phyloP scores from a whole-genome alignment of 1,139 yeast species.

The Kurtzmaniella quercitrusa region DNA sequence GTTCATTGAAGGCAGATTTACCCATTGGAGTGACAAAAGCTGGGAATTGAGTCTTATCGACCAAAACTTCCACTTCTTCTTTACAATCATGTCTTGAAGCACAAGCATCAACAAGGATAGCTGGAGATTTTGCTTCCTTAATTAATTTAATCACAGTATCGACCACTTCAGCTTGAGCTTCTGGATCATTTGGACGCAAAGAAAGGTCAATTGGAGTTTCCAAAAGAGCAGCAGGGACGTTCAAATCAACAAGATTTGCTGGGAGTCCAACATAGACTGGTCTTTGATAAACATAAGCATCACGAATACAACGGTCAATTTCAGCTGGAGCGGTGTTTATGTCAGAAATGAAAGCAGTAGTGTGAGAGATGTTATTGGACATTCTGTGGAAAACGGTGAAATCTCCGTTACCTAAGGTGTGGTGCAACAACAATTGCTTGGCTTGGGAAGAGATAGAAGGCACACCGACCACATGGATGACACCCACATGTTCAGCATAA shows the following conservation, averaged over 20 bases:
- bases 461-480: conserved; percentile 53
- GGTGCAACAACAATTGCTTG: conserved; percentile 48
- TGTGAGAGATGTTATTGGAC: conserved; percentile 34
- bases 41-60: conserved; percentile 72
- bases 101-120: conserved; percentile 83
- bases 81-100: conserved; percentile 72
- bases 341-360: conserved; percentile 29
- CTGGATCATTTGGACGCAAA: conserved; percentile 43
- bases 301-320: conserved; percentile 33
- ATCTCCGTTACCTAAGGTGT: conserved; percentile 81
- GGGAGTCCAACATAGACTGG: conserved; percentile 39
- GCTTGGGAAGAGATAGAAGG: conserved; percentile 63
- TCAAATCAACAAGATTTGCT: conserved; percentile 32
- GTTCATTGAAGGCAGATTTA: conserved; percentile 73
- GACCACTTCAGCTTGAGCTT: conserved; percentile 70
- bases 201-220: conserved; percentile 29
- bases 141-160: conserved; percentile 52
- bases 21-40: conserved; percentile 91
- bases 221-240: conserved; percentile 26
- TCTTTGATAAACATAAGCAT: conserved; percentile 33
- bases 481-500: conserved; percentile 56
- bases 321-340: conserved; percentile 26
- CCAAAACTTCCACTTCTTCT: conserved; percentile 57
- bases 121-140: conserved; percentile 57
- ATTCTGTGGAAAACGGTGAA: conserved; percentile 74